Conservation (phyloP, 352 stramenopile genomes). For the Blastocystis sp. region DNA sequence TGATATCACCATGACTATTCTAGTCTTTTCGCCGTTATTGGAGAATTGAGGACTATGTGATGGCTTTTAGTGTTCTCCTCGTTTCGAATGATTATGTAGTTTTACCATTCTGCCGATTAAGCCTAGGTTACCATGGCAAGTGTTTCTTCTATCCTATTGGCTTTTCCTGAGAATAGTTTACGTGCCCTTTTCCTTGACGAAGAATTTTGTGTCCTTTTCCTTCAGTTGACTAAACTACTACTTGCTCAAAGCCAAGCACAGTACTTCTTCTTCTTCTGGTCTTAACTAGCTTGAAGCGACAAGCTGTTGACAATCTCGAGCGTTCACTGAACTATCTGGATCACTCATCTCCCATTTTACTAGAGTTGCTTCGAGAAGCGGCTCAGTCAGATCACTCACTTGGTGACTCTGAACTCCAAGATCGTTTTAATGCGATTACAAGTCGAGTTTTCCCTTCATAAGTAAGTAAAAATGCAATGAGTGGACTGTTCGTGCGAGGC, state of each 20-base stretch:
- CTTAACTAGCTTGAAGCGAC: not conserved
- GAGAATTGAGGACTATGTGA: not conserved
- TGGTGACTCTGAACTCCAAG: not conserved
- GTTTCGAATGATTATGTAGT: not conserved
- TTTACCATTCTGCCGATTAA: not conserved
- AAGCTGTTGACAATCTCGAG: not conserved
- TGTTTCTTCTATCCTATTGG: not conserved
- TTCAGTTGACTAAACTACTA: not conserved
- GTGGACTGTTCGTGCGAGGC: not conserved
- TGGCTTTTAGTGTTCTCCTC: not conserved
- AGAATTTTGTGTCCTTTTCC: slow-evolving; percentile 14
- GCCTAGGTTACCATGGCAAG: not conserved
- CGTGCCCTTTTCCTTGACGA: not conserved
- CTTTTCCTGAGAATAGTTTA: not conserved
- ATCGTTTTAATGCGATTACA: not conserved
- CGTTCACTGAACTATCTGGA: not conserved
- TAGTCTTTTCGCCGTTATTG: slow-evolving; percentile 22
- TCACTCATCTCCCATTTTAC: not conserved
- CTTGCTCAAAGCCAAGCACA: not conserved
- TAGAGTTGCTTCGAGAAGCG: not conserved
- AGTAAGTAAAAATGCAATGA: not conserved
- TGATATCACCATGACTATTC: not conserved
- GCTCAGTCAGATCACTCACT: not conserved
- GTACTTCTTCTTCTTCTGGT: not conserved
- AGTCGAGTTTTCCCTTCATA: not conserved